phyloP scores from a whole-genome alignment of 306 rosid genomes.

The Quercus dentata region DNA sequence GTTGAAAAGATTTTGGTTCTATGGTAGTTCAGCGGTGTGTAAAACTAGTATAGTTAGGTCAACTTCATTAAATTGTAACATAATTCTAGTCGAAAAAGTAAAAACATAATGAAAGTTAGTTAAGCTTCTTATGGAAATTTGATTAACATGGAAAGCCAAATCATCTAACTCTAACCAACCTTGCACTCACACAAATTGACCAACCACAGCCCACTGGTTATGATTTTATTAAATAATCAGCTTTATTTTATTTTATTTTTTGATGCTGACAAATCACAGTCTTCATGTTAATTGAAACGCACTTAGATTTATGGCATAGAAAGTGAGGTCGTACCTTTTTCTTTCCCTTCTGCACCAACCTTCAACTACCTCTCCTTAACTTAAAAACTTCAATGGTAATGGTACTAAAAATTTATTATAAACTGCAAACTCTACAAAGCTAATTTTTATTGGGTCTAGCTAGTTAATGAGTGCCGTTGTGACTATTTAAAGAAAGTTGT shows the following conservation, averaged over 20 bases:
- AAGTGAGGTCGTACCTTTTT: not conserved
- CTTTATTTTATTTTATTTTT: not conserved
- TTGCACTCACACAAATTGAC: not conserved
- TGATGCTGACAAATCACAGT: not conserved
- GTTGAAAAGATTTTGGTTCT: not conserved
- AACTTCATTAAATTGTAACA: not conserved
- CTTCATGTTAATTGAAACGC: not conserved
- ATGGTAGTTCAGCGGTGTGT: not conserved
- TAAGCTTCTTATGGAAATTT: not conserved
- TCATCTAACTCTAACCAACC: too few species aligned
- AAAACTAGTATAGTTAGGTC: not conserved
- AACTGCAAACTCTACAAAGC: not conserved
- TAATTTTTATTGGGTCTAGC: not conserved
- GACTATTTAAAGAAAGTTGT: too few species aligned
- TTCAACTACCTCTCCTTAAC: not conserved
- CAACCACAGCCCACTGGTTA: not conserved
- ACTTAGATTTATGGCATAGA: not conserved
- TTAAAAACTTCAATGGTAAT: not conserved
- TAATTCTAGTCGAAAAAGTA: not conserved
- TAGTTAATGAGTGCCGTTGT: too few species aligned
- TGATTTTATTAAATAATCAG: not conserved
- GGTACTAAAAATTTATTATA: not conserved
- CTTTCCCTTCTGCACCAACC: not conserved
- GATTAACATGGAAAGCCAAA: too few species aligned
- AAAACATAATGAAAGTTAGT: not conserved